Percentiles rank a stretch among this genome's conserved stretches.
Evolutionary conservation across 2,329 filamentous ascomycete species (phyloP).

Genomic region (Meredithiella fracta): DNA sequence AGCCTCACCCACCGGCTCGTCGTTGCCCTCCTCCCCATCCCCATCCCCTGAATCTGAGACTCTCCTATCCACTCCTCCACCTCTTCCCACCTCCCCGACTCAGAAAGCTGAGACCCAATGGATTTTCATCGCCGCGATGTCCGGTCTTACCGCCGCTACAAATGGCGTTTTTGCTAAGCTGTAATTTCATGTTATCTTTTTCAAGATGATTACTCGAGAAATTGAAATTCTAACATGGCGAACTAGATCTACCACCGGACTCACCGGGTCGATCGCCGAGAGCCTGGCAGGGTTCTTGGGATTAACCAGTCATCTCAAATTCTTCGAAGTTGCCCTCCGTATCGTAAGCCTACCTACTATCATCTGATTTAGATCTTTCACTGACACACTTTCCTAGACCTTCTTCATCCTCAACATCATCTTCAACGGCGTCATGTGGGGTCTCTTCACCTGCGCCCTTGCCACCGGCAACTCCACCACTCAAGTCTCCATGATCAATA

Average conservation of each 20-base stretch:
- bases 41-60: not conserved
- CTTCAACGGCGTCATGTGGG: slow-evolving; percentile 74
- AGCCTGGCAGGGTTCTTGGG: slow-evolving; percentile 29
- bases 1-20: not conserved
- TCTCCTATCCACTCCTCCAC: not conserved
- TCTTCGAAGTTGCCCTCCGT: slow-evolving; percentile 33
- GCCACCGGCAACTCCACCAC: slow-evolving; percentile 58
- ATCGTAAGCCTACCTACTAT: slow-evolving; percentile 25
- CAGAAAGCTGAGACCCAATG: slow-evolving; percentile 25
- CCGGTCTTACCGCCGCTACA: slow-evolving; percentile 61
- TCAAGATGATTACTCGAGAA: not conserved
- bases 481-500: slow-evolving; percentile 68
- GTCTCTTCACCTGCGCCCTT: slow-evolving; percentile 64
- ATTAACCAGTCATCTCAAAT: slow-evolving; percentile 24
- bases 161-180: slow-evolving; percentile 76
- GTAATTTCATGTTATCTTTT: slow-evolving; percentile 26
- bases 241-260: slow-evolving; percentile 36
- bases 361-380: not conserved
- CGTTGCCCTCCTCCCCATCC: not conserved
- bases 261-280: slow-evolving; percentile 33
- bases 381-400: slow-evolving; percentile 26
- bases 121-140: slow-evolving; percentile 55
- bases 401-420: slow-evolving; percentile 62
- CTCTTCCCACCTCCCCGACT: not conserved
- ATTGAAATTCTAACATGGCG: not conserved